A percentile compares a stretch with the other conserved stretches of the same genome.
Evolutionary conservation across 2,329 filamentous ascomycete species (phyloP).

Genomic region (Domatiomyces catenatus): DNA sequence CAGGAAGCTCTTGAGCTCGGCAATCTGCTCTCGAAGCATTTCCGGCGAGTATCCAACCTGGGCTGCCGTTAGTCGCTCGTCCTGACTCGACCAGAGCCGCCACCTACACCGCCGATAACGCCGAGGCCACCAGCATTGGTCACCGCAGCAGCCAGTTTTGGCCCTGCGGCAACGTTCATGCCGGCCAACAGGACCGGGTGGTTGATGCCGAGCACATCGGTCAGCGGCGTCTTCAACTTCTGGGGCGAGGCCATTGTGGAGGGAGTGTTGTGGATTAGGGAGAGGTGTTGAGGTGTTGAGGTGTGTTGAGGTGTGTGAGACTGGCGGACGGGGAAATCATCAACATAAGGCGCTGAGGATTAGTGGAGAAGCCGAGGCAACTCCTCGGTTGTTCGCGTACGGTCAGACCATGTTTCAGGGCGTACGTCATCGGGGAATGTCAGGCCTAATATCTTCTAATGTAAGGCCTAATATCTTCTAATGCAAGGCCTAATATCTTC

Average conservation of each 20-base stretch:
- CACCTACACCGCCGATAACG: conserved; percentile 70
- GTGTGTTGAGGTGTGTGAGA: background rate
- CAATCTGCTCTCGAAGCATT: conserved; percentile 89
- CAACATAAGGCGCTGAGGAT: background rate
- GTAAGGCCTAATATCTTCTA: too few relatives aligned
- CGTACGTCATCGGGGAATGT: background rate
- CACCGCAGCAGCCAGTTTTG: conserved; percentile 88
- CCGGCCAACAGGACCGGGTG: conserved; percentile 90
- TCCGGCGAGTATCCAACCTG: conserved; percentile 70
- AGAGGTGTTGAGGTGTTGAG: background rate
- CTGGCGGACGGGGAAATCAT: background rate
- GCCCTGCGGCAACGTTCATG: conserved; percentile 97
- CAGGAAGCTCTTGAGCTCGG: conserved; percentile 79
- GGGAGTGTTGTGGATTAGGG: background rate
- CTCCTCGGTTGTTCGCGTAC: background rate
- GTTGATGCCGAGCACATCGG: conserved; percentile 94
- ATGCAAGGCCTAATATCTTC: too few relatives aligned
- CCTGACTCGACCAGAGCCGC: background rate
- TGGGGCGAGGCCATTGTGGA: conserved; percentile 37
- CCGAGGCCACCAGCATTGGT: conserved; percentile 93
- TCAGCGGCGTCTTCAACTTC: conserved; percentile 77
- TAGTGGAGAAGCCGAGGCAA: background rate
- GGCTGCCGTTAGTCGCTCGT: background rate
- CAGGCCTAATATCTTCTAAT: too few relatives aligned
- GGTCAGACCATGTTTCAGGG: background rate